Percentiles rank a stretch among this genome's conserved stretches.
Evolutionary conservation across 805 yeast species (phyloP).

Genomic region (Nakazawaea ishiwadae): DNA sequence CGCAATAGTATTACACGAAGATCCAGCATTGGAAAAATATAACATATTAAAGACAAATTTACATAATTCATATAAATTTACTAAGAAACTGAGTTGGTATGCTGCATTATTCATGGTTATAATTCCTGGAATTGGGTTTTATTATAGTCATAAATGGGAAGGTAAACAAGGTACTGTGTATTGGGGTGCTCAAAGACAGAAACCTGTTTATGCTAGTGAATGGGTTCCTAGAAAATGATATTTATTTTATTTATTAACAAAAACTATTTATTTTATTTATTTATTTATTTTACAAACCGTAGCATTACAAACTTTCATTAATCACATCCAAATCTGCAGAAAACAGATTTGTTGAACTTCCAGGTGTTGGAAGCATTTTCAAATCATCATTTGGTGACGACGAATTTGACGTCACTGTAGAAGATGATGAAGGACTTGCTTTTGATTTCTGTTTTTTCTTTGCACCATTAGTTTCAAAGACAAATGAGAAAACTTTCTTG

Average conservation of each 20-base stretch:
- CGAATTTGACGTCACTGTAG: background rate
- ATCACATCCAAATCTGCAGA: no score
- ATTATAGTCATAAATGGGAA: constrained; percentile 6
- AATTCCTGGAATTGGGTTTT: constrained; percentile 8
- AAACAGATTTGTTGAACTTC: no score
- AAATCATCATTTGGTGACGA: no score
- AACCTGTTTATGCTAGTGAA: constrained; percentile 1
- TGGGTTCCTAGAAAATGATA: constrained; percentile 9
- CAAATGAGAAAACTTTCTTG: background rate
- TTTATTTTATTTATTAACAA: background rate
- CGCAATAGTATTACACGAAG: constrained; percentile 9
- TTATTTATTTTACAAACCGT: constrained; percentile 5
- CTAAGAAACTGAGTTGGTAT: constrained; percentile 5
- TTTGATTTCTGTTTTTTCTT: background rate
- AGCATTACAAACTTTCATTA: no score
- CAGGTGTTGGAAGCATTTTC: no score
- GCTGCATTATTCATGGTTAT: constrained; percentile 7
- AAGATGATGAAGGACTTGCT: background rate
- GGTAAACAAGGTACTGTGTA: constrained; percentile 6
- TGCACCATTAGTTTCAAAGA: background rate
- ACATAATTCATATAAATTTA: constrained; percentile 6
- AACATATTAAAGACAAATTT: constrained; percentile 1
- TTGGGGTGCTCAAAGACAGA: background rate
- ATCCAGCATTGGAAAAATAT: constrained; percentile 9
- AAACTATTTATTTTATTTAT: constrained; percentile 8